Base-by-base conservation (phyloP, 1,284 basidiomycete species). In the Papiliotrema laurentii region DNA sequence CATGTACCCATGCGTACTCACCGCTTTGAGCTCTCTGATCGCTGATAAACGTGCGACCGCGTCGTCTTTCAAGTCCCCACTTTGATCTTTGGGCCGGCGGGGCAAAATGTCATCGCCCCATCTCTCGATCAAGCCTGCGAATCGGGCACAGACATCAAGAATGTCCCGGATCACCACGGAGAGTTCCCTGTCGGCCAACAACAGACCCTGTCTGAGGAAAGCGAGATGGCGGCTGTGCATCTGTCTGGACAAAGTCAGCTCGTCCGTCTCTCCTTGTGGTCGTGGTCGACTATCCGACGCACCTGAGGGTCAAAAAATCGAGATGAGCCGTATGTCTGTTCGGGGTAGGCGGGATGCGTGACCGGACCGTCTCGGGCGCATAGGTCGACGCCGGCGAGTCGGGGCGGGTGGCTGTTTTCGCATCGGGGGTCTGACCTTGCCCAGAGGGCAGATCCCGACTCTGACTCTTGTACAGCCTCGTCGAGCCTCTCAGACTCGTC, bases 31-130 rank as follows among this genome's bases (percentile, higher is more conserved):
- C 56, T 87, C 83, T 10, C 81, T 78, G 6, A 92, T 82, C 27
- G 82, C n/a, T n/a, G n/a, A n/a, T n/a, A n/a, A n/a, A n/a, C n/a
- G n/a, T n/a, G n/a, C n/a, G n/a, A n/a, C n/a, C n/a, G n/a, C n/a
- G n/a, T n/a, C n/a, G n/a, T n/a, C n/a, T n/a, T n/a, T n/a, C n/a
- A n/a, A n/a, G n/a, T n/a, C n/a, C 14, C 79, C 79, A 4, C 64
- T 64, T 4, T 86, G 87, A 60, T 90, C 89, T 54, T 83, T 83
- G 34, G 92, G 72, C 36, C 92, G 75, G 0, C 85, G 86, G 10
- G 90, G 90, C 1, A 93, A 75, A 3, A 93, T 82, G 63, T 93
- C 89, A 0, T 89, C 90, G n/a, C 87, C 87, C 90, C 90, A 94
- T 41, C 89, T 76, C 70, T 92, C 89, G 0, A 92, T 81, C 51